phyloP scores from a whole-genome alignment of 2,329 filamentous ascomycete genomes.

The Metarhizium sp. region DNA sequence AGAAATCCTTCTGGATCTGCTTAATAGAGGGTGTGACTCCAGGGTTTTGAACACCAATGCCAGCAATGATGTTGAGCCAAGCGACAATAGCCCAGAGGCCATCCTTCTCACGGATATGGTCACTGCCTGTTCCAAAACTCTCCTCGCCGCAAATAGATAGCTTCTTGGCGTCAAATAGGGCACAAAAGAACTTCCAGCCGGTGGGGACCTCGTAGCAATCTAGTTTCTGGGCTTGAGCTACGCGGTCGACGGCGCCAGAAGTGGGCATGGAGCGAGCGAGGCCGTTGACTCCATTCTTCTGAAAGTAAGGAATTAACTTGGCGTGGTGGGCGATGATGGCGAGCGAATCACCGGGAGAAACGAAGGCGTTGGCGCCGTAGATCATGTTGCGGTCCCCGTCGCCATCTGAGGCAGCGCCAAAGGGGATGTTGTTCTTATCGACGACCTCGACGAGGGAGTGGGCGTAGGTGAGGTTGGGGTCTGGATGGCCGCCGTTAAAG shows the following conservation, averaged over 20 bases:
- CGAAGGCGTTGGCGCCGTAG: constrained; percentile 92
- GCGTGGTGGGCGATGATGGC: constrained; percentile 98
- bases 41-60: constrained; percentile 73
- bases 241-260: constrained; percentile 87
- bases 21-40: constrained; percentile 82
- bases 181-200: constrained; percentile 99
- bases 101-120: constrained; percentile 99
- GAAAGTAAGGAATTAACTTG: constrained; percentile 94
- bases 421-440: constrained; percentile 84
- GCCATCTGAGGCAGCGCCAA: constrained; percentile 91
- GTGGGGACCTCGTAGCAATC: constrained; percentile 95
- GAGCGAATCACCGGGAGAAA: constrained; percentile 92
- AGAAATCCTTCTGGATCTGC: constrained; percentile 95
- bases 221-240: constrained; percentile 88
- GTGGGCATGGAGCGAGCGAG: constrained; percentile 97
- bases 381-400: constrained; percentile 99
- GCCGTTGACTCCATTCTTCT: constrained; percentile 92
- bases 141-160: constrained; percentile 98
- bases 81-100: constrained; percentile 95
- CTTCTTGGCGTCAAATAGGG: constrained; percentile 87
- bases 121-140: constrained; percentile 94
- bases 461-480: constrained; percentile 95
- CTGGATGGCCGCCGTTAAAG: constrained; percentile 94
- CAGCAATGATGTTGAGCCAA: constrained; percentile 98
- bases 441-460: constrained; percentile 90